Conservation (phyloP, 208 protist genomes). For the Wallacemonas rigidus region DNA sequence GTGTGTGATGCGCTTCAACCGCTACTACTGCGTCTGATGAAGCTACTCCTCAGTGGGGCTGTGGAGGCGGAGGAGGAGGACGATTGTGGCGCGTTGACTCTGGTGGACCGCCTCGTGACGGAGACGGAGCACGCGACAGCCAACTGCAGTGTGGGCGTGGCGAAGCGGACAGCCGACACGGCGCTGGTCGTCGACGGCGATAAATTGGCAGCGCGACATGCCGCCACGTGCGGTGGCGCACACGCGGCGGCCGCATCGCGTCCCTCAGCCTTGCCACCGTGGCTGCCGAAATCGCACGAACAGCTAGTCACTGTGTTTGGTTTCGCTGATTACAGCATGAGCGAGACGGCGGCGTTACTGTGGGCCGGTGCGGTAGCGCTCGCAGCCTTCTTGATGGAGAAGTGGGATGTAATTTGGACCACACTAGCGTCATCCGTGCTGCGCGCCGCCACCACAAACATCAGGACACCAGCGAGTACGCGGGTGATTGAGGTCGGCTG, state of each 20-base stretch:
- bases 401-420: slow-evolving; percentile 16
- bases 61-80: slow-evolving; percentile 1
- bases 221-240: no score
- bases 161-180: slow-evolving; percentile 39
- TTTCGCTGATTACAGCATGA: slow-evolving; percentile 56
- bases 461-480: no score
- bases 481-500: slow-evolving; percentile 59
- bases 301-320: slow-evolving; percentile 41
- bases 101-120: slow-evolving; percentile 28
- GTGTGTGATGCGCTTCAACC: slow-evolving; percentile 38
- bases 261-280: neutral
- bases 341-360: slow-evolving; percentile 55
- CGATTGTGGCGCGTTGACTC: neutral
- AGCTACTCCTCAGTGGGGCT: slow-evolving; percentile 23
- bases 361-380: slow-evolving; percentile 65
- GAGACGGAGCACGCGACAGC: slow-evolving; percentile 28
- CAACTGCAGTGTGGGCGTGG: slow-evolving; percentile 46
- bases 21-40: slow-evolving; percentile 39
- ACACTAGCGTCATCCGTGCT: neutral
- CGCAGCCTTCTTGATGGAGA: slow-evolving; percentile 44
- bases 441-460: neutral
- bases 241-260: neutral
- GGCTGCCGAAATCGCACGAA: neutral
- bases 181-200: slow-evolving; percentile 23
- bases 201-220: neutral